Conservation (phyloP, 805 yeast genomes). For the Candida coquimbonensis region DNA sequence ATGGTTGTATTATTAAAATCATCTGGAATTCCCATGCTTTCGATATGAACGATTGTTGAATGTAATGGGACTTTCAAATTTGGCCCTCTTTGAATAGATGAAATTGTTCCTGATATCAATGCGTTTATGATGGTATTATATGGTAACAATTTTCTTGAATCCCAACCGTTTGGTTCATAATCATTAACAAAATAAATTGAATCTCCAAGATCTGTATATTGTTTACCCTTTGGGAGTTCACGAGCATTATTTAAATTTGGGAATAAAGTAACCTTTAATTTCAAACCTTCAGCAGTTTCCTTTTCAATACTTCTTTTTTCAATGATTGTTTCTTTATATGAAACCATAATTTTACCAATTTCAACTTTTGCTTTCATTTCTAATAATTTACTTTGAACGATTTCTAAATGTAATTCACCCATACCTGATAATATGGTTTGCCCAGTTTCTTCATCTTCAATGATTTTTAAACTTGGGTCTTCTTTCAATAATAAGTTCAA, state of each 20-base stretch:
- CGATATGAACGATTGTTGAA: constrained; percentile 48
- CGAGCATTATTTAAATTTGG: constrained; percentile 24
- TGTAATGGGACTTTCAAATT: constrained; percentile 44
- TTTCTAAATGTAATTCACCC: constrained; percentile 95
- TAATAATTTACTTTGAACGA: constrained; percentile 70
- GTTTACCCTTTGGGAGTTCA: constrained; percentile 21
- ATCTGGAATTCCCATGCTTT: constrained; percentile 43
- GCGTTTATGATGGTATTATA: constrained; percentile 42
- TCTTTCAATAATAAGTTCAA: constrained; percentile 64
- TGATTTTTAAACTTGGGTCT: constrained; percentile 78
- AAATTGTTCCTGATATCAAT: constrained; percentile 49
- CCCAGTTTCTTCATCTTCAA: constrained; percentile 76
- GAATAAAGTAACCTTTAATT: constrained; percentile 26
- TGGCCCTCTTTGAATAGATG: constrained; percentile 65
- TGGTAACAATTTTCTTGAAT: constrained; percentile 40
- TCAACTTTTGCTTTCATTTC: constrained; percentile 80
- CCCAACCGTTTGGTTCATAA: constrained; percentile 19
- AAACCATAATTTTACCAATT: constrained; percentile 78
- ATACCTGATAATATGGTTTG: constrained; percentile 88
- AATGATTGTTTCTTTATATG: constrained; percentile 70
- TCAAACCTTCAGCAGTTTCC: constrained; percentile 18
- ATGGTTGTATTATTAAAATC: constrained; percentile 35
- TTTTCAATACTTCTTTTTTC: constrained; percentile 8
- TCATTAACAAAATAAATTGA: constrained; percentile 29
- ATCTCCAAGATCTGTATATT: constrained; percentile 26